These are phyloP conservation scores for Rhodotorula sphaerocarpa DNA, from an alignment of 768 basidiomycete genomes.

Conservation along the genomic window DNA sequence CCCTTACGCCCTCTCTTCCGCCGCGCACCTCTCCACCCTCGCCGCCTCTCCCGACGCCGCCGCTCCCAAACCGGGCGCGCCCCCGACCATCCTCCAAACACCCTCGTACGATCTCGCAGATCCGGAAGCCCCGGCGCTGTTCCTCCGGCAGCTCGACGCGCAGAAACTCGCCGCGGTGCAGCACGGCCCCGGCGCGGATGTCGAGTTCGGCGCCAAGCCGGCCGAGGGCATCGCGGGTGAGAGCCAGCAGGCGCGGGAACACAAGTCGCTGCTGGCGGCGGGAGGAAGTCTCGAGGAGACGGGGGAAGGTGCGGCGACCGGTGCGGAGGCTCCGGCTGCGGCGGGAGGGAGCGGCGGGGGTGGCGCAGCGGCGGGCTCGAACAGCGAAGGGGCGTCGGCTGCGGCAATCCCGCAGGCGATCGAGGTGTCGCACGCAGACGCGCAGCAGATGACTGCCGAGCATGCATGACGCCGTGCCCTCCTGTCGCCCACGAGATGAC, in stretches of 20 bases:
- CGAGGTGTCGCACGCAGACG: neutral
- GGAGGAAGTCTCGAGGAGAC: too few relatives aligned
- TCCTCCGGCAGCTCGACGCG: conserved; percentile 29
- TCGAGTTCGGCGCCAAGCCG: conserved; percentile 10
- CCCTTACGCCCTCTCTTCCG: conserved; percentile 30
- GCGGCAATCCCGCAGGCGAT: neutral
- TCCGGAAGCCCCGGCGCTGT: conserved; percentile 9
- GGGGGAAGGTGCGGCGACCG: too few relatives aligned
- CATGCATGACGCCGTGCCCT: neutral
- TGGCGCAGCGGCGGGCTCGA: neutral
- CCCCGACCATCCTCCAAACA: conserved; percentile 21
- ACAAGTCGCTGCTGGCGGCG: neutral
- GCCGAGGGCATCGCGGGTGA: conserved; percentile 21
- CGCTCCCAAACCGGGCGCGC: neutral
- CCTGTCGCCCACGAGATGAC: too few relatives aligned
- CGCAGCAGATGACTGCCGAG: conserved; percentile 1
- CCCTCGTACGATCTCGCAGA: conserved; percentile 25
- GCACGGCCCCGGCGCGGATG: neutral
- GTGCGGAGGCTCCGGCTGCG: neutral
- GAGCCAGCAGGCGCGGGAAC: neutral
- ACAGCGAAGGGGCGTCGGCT: neutral
- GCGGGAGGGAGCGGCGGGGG: neutral
- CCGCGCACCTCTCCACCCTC: conserved; percentile 19
- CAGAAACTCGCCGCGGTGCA: conserved; percentile 31
- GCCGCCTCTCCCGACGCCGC: conserved; percentile 8